Conservation (phyloP, 1,284 basidiomycete species). For the Amylostereum areolatum region DNA sequence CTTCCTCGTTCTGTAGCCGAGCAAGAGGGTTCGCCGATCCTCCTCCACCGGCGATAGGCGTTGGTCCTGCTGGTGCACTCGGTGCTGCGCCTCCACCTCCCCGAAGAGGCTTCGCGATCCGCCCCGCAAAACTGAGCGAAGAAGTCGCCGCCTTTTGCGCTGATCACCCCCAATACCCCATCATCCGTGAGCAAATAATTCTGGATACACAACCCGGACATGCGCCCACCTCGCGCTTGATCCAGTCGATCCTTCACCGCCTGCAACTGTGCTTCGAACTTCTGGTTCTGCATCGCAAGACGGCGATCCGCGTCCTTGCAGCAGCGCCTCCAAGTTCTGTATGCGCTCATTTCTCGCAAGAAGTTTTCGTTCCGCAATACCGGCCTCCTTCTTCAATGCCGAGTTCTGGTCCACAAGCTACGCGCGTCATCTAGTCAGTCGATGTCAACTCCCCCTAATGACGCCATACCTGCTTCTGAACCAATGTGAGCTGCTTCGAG, state of each 20-base stretch:
- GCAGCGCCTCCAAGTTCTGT: constrained; percentile 86
- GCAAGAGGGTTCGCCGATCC: constrained; percentile 54
- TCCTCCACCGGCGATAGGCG: constrained; percentile 37
- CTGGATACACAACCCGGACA: constrained; percentile 9
- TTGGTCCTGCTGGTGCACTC: constrained; percentile 34
- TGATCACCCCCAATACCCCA: constrained; percentile 24
- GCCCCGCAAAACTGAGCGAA: constrained; percentile 72
- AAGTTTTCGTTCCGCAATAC: constrained; percentile 94
- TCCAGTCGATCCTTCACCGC: constrained; percentile 89
- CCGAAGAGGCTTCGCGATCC: constrained; percentile 94
- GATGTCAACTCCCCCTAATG: constrained; percentile 1
- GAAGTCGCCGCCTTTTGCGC: constrained; percentile 75
- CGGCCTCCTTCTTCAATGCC: constrained; percentile 95
- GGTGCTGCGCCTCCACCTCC: constrained; percentile 74
- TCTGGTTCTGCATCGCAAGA: constrained; percentile 87
- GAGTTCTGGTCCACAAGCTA: constrained; percentile 99
- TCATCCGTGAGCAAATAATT: constrained; percentile 11
- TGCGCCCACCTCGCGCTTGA: constrained; percentile 77
- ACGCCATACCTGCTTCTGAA: constrained; percentile 86
- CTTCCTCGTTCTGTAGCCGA: constrained; percentile 75
- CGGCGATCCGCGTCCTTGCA: constrained; percentile 94
- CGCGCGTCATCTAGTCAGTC: constrained; percentile 6
- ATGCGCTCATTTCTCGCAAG: constrained; percentile 96
- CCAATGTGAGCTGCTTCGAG: constrained; percentile 93
- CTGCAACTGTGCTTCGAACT: constrained; percentile 90